Conservation (phyloP, 169 alveolate genomes). For the Toxoplasma gondii region DNA sequence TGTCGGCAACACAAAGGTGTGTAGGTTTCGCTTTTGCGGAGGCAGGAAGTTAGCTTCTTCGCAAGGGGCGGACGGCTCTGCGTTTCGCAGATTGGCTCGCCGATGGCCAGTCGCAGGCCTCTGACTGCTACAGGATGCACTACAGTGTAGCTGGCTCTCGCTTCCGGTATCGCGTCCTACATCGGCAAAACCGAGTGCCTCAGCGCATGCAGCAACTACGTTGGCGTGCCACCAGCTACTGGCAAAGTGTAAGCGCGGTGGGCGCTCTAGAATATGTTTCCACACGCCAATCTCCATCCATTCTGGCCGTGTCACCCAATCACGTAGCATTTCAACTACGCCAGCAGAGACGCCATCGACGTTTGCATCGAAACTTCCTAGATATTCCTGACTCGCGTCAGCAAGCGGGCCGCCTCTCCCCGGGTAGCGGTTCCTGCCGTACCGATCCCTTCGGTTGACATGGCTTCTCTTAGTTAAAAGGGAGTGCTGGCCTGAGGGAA, state of each 20-base stretch:
- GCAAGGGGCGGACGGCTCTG: neutral
- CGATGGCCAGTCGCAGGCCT: neutral
- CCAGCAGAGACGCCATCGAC: neutral
- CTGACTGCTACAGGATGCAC: neutral
- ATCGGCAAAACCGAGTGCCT: neutral
- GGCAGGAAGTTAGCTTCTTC: neutral
- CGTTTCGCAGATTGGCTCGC: neutral
- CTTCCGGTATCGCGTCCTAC: neutral
- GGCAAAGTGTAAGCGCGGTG: neutral
- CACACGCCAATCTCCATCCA: conserved; percentile 21
- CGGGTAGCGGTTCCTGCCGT: neutral
- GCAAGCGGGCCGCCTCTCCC: neutral
- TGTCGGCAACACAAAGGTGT: conserved; percentile 3
- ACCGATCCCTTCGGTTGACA: neutral
- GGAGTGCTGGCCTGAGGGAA: neutral
- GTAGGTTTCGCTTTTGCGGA: neutral
- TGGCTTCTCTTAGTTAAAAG: neutral
- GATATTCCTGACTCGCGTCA: neutral
- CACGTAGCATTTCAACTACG: conserved; percentile 17
- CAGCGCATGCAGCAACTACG: neutral
- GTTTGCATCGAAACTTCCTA: neutral
- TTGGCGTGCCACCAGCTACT: neutral
- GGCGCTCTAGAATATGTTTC: neutral
- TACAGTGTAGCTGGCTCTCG: neutral
- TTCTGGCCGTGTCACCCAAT: neutral